Base-by-base conservation (phyloP, 1,284 basidiomycete genomes). In the Mycosarcoma mackinlayi region DNA sequence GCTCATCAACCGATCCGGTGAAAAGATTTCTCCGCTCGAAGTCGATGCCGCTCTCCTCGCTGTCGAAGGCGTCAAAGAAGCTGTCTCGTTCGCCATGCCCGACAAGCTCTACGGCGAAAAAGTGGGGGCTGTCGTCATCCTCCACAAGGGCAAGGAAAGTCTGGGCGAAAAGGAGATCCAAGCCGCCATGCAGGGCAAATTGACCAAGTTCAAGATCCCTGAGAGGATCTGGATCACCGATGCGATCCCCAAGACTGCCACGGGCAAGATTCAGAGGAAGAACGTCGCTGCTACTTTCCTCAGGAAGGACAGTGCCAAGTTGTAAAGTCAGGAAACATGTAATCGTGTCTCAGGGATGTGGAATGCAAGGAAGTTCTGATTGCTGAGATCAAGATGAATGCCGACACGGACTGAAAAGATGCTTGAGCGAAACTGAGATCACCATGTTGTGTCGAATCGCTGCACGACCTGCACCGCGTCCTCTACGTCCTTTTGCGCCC, bases 21-120 rank as follows among this genome's bases (percentile, higher is more conserved):
- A 90, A 78, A 89, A 89, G 65, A 87, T 89, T 59, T 88, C 87
- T 6, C 89, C 89, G 1, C 87, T 89, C 64, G 88, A 90, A 81
- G 82, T 89, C 16, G 85, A 87, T 66, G 78, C 82, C 0, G 86
- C 86, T 0, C 75, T 90, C 13, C 79, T 84, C 4, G 73, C 79
- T 1, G 78, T 87, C n/a, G 66, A 81, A 2, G 86, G 85, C 27
- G 85, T 89, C 16, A 76, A 77, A 16, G 88, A 89, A 42, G 87
- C 87, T 4, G 83, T 84, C 1, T 70, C 60, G 83, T 87, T 84
- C 53, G 80, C 73, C 9, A 78, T 84, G 27, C 83, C 83, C 2
- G 79, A 84, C 60, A 62, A 76, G 46, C 74, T 74, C 52, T 82
- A 84, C 51, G 80, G 81, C 24, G 80, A 84, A 48, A 75, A 80